phyloP scores from a whole-genome alignment of 148 eudicot genomes.

The Beta vulgaris region DNA sequence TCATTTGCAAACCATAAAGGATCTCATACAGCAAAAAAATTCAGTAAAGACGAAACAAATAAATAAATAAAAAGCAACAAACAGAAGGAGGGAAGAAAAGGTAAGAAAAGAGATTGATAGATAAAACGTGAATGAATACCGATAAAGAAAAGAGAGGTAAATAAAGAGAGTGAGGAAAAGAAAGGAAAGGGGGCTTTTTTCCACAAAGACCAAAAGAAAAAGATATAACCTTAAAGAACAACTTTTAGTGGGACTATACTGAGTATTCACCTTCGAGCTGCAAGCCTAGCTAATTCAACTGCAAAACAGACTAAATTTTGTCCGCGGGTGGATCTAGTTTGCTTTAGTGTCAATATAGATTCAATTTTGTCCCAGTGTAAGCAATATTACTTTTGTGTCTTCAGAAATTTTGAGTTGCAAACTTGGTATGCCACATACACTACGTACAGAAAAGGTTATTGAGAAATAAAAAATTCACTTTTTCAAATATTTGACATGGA shows the following conservation, averaged over 20 bases:
- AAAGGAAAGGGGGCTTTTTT: neutral
- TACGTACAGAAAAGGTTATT: too few species aligned
- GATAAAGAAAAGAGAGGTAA: neutral
- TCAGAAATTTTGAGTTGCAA: neutral
- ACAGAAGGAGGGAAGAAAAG: neutral
- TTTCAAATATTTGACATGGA: neutral
- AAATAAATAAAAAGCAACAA: neutral
- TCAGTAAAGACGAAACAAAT: neutral
- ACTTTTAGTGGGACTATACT: neutral
- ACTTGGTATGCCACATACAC: neutral
- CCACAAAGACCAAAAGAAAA: neutral
- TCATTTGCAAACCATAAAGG: constrained; percentile 2
- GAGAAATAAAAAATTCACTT: neutral
- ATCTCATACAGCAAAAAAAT: neutral
- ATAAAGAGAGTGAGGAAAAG: neutral
- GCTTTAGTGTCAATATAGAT: neutral
- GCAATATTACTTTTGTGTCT: neutral
- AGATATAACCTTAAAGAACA: neutral
- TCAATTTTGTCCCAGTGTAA: neutral
- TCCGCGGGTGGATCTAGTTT: neutral
- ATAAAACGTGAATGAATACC: neutral
- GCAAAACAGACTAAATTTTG: constrained; percentile 1
- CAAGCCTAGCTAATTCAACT: constrained; percentile 4
- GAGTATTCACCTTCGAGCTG: neutral
- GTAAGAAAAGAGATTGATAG: neutral